These are phyloP conservation scores for Candida dajiaensis DNA, from an alignment of 805 yeast species.

Conservation along the genomic window DNA sequence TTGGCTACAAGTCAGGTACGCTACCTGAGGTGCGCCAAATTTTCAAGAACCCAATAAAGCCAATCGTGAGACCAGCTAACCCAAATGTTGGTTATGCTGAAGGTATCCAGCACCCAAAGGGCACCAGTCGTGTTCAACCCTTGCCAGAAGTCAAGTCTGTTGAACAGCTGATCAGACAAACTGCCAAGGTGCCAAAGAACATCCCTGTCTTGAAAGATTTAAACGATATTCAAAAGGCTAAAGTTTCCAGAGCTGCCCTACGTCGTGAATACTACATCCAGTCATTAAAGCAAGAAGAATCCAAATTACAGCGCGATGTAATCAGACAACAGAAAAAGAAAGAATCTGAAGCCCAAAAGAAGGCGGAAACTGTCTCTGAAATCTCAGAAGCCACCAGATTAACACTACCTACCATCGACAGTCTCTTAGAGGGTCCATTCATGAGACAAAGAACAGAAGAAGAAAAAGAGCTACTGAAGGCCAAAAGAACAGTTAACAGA, in stretches of 20 bases:
- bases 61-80: constrained; percentile 38
- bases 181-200: constrained; percentile 42
- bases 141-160: constrained; percentile 52
- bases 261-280: constrained; percentile 68
- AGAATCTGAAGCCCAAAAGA: constrained; percentile 23
- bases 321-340: constrained; percentile 22
- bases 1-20: constrained; percentile 67
- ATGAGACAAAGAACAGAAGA: constrained; percentile 69
- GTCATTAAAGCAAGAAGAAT: constrained; percentile 37
- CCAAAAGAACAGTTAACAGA: constrained; percentile 67
- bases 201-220: constrained; percentile 18
- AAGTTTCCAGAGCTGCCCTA: constrained; percentile 44
- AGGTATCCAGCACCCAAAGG: constrained; percentile 61
- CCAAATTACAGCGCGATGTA: constrained; percentile 29
- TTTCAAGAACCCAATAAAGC: constrained; percentile 52
- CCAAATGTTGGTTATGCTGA: constrained; percentile 65
- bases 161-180: constrained; percentile 47
- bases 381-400: constrained; percentile 46
- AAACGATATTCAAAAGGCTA: constrained; percentile 23
- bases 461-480: constrained; percentile 49
- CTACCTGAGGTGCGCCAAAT: constrained; percentile 75
- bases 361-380: constrained; percentile 34
- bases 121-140: constrained; percentile 50
- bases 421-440: constrained; percentile 58
- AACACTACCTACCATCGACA: constrained; percentile 77